Evolutionary conservation across 768 basidiomycete species (phyloP).

Genomic region (Neoboletus magnificus): DNA sequence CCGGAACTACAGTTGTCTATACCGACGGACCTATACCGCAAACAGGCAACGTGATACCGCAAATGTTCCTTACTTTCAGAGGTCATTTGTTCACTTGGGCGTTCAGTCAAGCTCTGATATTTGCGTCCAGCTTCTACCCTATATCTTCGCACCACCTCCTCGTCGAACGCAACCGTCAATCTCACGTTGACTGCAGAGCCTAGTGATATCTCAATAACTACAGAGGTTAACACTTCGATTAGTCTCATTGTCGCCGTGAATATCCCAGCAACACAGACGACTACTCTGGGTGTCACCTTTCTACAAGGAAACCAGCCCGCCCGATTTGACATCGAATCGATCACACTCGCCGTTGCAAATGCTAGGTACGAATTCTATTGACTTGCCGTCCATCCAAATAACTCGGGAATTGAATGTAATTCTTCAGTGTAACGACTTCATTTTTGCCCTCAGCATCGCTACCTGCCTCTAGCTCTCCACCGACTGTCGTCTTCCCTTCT

Average conservation of each 20-base stretch:
- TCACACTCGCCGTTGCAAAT: conserved; percentile 38
- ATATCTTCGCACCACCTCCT: conserved; percentile 40
- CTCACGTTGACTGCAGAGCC: conserved; percentile 44
- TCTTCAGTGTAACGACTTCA: conserved; percentile 25
- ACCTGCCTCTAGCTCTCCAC: conserved; percentile 24
- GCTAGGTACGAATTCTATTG: conserved; percentile 28
- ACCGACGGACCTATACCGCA: conserved; percentile 44
- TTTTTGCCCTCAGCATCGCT: conserved; percentile 25
- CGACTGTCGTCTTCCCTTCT: conserved; percentile 3
- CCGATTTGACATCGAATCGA: conserved; percentile 37
- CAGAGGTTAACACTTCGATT: conserved; percentile 41
- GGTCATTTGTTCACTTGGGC: conserved; percentile 33
- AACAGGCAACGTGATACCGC: conserved; percentile 46
- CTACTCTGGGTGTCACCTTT: conserved; percentile 43
- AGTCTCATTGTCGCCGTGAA: conserved; percentile 38
- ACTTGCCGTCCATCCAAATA: neutral
- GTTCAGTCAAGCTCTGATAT: conserved; percentile 3
- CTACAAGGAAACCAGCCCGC: conserved; percentile 25
- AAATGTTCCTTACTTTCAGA: conserved; percentile 55
- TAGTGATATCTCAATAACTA: conserved; percentile 33
- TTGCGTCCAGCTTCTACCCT: conserved; percentile 39
- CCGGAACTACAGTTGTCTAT: conserved; percentile 22
- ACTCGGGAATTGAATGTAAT: neutral
- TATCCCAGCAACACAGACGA: conserved; percentile 38
- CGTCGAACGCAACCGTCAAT: conserved; percentile 52